phyloP scores from a whole-genome alignment of 257 asterid species.

The Plantago ovata region DNA sequence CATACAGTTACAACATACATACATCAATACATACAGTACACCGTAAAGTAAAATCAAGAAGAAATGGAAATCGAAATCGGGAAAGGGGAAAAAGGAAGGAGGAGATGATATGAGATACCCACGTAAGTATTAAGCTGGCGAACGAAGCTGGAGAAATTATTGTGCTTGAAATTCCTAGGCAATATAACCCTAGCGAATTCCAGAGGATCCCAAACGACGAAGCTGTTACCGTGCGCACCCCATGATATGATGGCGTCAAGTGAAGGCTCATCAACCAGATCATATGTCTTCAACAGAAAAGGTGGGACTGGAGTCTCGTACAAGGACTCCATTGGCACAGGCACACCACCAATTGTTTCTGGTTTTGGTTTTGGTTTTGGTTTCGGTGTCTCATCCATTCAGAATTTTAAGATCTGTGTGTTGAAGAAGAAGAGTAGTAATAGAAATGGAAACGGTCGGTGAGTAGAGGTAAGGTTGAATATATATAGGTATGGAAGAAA shows the following conservation, averaged over 20 bases:
- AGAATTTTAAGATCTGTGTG: neutral
- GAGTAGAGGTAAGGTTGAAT: neutral
- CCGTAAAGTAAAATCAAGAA: no score
- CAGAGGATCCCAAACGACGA: conserved; percentile 75
- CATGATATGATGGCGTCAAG: conserved; percentile 60
- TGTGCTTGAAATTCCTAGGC: conserved; percentile 86
- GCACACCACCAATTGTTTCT: conserved; percentile 15
- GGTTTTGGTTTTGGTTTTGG: neutral
- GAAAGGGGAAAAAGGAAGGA: conserved; percentile 9
- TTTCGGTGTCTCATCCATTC: neutral
- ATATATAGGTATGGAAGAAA: conserved; percentile 4
- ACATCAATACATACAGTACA: no score
- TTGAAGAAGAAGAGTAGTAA: no score
- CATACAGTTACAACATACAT: no score
- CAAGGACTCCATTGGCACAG: conserved; percentile 59
- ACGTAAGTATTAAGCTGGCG: conserved; percentile 94
- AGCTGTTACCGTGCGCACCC: conserved; percentile 65
- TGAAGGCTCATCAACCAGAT: conserved; percentile 68
- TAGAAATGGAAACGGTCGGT: no score
- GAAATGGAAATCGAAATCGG: conserved; percentile 1
- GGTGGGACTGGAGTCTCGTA: conserved; percentile 64
- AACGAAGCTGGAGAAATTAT: conserved; percentile 89
- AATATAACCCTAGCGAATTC: conserved; percentile 57
- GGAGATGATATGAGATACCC: conserved; percentile 48
- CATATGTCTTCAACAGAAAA: conserved; percentile 70